Evolutionary conservation across 2,329 filamentous ascomycete species (phyloP), one percentile per base, ranked within the genome.

Genomic region (Aspergillus fructus): DNA sequence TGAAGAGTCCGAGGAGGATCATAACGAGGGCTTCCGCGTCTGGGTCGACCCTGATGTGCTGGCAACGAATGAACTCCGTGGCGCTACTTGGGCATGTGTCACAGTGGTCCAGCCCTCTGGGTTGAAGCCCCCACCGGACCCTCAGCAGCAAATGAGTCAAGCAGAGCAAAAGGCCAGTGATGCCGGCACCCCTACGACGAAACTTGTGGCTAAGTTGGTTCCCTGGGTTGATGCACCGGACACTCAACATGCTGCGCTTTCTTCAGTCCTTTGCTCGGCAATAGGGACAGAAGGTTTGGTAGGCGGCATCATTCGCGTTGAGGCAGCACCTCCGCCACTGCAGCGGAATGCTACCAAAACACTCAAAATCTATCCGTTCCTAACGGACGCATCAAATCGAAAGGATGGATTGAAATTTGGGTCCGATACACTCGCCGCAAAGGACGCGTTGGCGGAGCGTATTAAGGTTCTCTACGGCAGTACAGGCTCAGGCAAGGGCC

Each of bases 151-250:
- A 43, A 82, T 86, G 43, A 80, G 83, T 48, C 89, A 93, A 63
- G 86, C 86, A 55, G 88, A 90, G 51, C 82, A 84, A 21, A 80
- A 82, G 56, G 75, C 77, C 53, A 81, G 76, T 65, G 76, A 89
- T 67, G 79, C 83, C 64, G 77, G 85, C 33, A 80, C 81, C 59
- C 78, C 81, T 9, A 80, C 87, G 2, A 78, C 81, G 15, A 93
- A 88, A 64, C 77, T 97, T 1, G 83, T 97, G 39, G 93, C 92
- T 2, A 85, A 84, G 61, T 74, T 97, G 3, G 79, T 84, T 40
- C 77, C 85, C 1, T 99, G 94, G 96, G 85, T 93, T 57, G 91
- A 96, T 68, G 88, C 92, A 1, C 92, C 94, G 1, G 91, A 93
- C 68, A 87, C 86, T 53, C 87, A 89, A 61, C 89, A 93, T 60